Evolutionary conservation across 352 stramenopile genomes (phyloP).

Genomic region (Thraustochytrium striatum): DNA sequence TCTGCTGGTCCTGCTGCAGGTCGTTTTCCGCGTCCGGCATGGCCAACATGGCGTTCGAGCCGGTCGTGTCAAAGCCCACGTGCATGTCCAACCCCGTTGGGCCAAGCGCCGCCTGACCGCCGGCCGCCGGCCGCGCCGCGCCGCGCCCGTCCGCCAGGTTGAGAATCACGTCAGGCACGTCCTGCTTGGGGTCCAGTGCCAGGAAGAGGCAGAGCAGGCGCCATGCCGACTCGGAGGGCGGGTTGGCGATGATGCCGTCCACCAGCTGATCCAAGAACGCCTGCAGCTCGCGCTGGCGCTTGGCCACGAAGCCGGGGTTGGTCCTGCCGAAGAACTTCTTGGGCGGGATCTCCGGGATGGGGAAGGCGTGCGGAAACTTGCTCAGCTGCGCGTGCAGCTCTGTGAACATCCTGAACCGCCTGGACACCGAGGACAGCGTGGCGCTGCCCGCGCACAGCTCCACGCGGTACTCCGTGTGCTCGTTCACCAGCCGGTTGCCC

Average conservation of each 20-base stretch:
- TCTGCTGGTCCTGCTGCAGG: not conserved
- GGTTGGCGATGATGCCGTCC: slow-evolving; percentile 27
- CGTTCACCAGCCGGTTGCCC: not conserved
- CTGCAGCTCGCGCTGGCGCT: slow-evolving; percentile 37
- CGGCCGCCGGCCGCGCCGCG: not conserved
- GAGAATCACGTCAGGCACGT: slow-evolving; percentile 25
- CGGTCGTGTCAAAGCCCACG: not conserved
- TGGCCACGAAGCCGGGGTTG: slow-evolving; percentile 18
- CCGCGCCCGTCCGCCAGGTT: slow-evolving; percentile 1
- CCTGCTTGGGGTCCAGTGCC: slow-evolving; percentile 25
- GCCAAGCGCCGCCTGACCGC: not conserved
- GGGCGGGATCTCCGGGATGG: slow-evolving; percentile 30
- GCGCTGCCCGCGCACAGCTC: slow-evolving; percentile 23
- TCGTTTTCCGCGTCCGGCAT: not conserved
- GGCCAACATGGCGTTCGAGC: not conserved
- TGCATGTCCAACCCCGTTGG: not conserved
- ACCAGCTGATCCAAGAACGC: slow-evolving; percentile 41
- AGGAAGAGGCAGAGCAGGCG: slow-evolving; percentile 45
- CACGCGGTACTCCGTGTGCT: slow-evolving; percentile 40
- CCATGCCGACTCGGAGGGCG: slow-evolving; percentile 25
- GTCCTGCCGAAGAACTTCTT: slow-evolving; percentile 41
- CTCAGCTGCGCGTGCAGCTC: slow-evolving; percentile 41
- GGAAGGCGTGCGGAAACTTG: slow-evolving; percentile 34
- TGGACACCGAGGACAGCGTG: slow-evolving; percentile 9
- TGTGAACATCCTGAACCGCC: slow-evolving; percentile 7